A percentile compares a stretch with the other conserved stretches of the same genome.
phyloP scores from a whole-genome alignment of 2,329 filamentous ascomycete species.

The Sporothrix schenckii region DNA sequence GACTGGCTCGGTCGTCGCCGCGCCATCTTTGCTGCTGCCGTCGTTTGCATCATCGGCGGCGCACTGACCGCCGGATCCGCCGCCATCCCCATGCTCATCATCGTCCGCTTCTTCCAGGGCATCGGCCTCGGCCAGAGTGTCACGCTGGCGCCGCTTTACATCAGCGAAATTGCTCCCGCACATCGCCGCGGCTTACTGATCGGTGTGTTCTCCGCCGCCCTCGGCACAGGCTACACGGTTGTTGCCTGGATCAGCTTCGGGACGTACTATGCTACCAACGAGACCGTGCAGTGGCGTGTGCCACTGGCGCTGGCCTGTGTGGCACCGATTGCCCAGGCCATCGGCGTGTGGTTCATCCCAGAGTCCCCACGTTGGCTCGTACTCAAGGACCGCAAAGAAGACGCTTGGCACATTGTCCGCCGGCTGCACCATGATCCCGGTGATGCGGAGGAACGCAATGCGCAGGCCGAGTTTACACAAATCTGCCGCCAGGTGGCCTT shows the following conservation, averaged over 20 bases:
- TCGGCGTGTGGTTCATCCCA: slow-evolving; percentile 46
- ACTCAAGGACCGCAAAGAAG: slow-evolving; percentile 23
- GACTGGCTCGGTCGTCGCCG: slow-evolving; percentile 32
- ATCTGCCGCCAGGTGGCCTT: slow-evolving; percentile 50
- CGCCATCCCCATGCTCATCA: slow-evolving; percentile 30
- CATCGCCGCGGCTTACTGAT: slow-evolving; percentile 31
- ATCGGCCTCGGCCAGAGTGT: slow-evolving; percentile 33
- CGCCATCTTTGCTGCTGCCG: slow-evolving; percentile 31
- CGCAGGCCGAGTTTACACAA: slow-evolving; percentile 48
- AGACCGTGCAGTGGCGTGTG: slow-evolving; percentile 44
- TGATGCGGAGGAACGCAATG: slow-evolving; percentile 44
- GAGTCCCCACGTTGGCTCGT: slow-evolving; percentile 48
- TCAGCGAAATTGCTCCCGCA: slow-evolving; percentile 31
- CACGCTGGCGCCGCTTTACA: slow-evolving; percentile 32
- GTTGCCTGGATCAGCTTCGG: slow-evolving; percentile 33
- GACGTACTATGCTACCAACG: slow-evolving; percentile 26
- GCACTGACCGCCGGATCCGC: slow-evolving; percentile 32
- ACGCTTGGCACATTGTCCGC: slow-evolving; percentile 42
- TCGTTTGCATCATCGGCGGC: slow-evolving; percentile 29
- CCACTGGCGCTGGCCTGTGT: slow-evolving; percentile 49
- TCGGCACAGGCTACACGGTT: slow-evolving; percentile 32
- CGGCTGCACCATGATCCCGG: slow-evolving; percentile 47
- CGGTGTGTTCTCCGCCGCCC: slow-evolving; percentile 31
- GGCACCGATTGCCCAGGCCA: slow-evolving; percentile 45
- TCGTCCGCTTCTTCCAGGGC: slow-evolving; percentile 33